Evolutionary conservation across 2,329 filamentous ascomycete genomes (phyloP).

Genomic region (Fusarium multiceps): DNA sequence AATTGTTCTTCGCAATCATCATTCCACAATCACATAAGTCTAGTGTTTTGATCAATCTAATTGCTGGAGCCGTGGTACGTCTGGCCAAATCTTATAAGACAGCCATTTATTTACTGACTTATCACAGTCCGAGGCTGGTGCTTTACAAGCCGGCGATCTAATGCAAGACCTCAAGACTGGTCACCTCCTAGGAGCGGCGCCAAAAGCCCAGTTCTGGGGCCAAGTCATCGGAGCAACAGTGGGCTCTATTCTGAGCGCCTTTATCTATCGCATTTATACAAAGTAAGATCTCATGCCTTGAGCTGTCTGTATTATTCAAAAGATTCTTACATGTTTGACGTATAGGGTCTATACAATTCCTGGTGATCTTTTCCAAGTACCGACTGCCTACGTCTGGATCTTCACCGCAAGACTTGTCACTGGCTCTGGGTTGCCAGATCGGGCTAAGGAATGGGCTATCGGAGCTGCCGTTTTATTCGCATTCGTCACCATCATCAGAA

Average conservation of each 20-base stretch:
- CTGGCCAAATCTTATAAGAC: neutral
- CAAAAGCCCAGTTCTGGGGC: slow-evolving; percentile 95
- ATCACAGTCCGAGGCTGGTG: slow-evolving; percentile 64
- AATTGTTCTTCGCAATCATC: slow-evolving; percentile 92
- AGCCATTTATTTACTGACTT: slow-evolving; percentile 4
- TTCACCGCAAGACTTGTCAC: slow-evolving; percentile 95
- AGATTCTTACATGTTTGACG: slow-evolving; percentile 13
- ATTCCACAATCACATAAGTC: slow-evolving; percentile 84
- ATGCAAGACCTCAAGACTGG: slow-evolving; percentile 98
- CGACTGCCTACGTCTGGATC: slow-evolving; percentile 96
- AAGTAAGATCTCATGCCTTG: slow-evolving; percentile 50
- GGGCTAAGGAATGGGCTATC: slow-evolving; percentile 83
- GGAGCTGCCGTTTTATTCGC: slow-evolving; percentile 81
- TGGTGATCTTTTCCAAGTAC: slow-evolving; percentile 89
- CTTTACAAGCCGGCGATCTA: slow-evolving; percentile 93
- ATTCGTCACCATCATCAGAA: slow-evolving; percentile 75
- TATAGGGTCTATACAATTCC: slow-evolving; percentile 85
- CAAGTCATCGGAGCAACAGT: slow-evolving; percentile 91
- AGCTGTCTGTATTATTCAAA: neutral
- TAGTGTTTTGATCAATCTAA: slow-evolving; percentile 92
- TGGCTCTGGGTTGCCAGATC: slow-evolving; percentile 84
- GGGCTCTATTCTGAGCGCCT: slow-evolving; percentile 86
- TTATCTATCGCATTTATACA: slow-evolving; percentile 91
- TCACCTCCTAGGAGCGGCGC: slow-evolving; percentile 89
- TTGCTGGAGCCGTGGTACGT: slow-evolving; percentile 83